Percentiles rank a stretch among this genome's conserved stretches.
These are phyloP conservation scores for Dryadomyces quercus-mongolicae DNA, from an alignment of 2,329 filamentous ascomycete genomes.

Conservation along the genomic window DNA sequence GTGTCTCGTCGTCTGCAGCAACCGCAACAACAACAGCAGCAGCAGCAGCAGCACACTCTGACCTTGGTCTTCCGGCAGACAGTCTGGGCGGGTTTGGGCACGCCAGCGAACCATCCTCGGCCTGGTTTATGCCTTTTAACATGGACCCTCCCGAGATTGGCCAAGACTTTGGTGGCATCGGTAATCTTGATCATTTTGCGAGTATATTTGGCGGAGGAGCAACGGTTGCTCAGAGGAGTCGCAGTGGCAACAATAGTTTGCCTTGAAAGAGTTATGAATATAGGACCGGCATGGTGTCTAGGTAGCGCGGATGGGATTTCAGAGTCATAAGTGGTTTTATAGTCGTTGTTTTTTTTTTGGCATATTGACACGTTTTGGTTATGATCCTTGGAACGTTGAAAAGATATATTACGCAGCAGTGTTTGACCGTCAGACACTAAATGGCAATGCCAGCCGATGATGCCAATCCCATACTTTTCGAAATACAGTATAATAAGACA, in stretches of 20 bases:
- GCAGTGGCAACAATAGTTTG: constrained; percentile 11
- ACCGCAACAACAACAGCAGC: background rate
- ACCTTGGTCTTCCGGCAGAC: background rate
- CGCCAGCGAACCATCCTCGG: constrained; percentile 42
- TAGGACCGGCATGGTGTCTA: too few relatives aligned
- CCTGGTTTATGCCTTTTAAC: constrained; percentile 92
- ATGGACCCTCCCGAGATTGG: constrained; percentile 61
- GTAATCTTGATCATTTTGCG: constrained; percentile 35
- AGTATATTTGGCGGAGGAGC: constrained; percentile 35
- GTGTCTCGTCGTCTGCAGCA: background rate
- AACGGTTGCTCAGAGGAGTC: constrained; percentile 18
- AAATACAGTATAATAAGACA: background rate
- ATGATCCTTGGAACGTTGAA: too few relatives aligned
- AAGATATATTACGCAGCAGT: too few relatives aligned
- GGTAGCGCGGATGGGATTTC: too few relatives aligned
- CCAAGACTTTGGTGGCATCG: constrained; percentile 31
- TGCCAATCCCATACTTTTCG: too few relatives aligned
- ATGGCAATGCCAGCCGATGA: too few relatives aligned
- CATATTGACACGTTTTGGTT: too few relatives aligned
- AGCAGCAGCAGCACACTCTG: background rate
- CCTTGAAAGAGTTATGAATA: background rate
- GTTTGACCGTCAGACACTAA: too few relatives aligned
- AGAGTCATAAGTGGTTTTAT: too few relatives aligned
- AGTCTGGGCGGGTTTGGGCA: constrained; percentile 18
- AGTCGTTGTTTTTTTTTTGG: too few relatives aligned